These are phyloP conservation scores for Jackrogersella minutella DNA, from an alignment of 495 filamentous ascomycete genomes.

Conservation along the genomic window DNA sequence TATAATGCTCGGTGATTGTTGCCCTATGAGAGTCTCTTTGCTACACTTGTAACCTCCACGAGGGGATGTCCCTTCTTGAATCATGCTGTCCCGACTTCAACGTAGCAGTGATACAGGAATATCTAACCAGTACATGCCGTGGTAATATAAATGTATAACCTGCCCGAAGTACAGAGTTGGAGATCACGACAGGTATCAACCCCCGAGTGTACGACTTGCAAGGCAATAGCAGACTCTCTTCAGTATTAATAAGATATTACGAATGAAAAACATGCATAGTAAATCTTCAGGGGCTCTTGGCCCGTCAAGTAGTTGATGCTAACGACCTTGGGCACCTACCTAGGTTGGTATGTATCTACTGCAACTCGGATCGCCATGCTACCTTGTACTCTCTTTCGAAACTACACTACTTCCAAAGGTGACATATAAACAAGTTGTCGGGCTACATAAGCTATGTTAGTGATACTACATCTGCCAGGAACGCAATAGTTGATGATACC, in stretches of 20 bases:
- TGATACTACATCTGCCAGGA: constrained; percentile 13
- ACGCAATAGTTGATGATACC: background rate
- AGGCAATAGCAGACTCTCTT: background rate
- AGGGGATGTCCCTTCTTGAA: background rate
- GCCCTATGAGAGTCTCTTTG: background rate
- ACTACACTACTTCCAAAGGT: background rate
- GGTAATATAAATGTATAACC: background rate
- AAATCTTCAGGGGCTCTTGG: background rate
- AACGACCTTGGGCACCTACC: no score
- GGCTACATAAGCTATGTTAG: background rate
- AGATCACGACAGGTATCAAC: background rate
- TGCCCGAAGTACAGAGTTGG: background rate
- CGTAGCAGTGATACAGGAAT: background rate
- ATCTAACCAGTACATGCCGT: background rate
- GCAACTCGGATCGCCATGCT: background rate
- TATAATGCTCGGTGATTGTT: background rate
- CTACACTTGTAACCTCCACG: background rate
- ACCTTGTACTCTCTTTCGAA: background rate
- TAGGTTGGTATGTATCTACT: background rate
- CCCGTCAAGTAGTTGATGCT: background rate
- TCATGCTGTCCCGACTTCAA: background rate
- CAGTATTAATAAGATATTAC: background rate
- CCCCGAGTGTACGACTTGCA: background rate
- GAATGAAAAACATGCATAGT: background rate
- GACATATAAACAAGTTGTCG: background rate